These are phyloP conservation scores for Heterobasidion parviporum DNA, from an alignment of 1,284 basidiomycete genomes.

Conservation along the genomic window DNA sequence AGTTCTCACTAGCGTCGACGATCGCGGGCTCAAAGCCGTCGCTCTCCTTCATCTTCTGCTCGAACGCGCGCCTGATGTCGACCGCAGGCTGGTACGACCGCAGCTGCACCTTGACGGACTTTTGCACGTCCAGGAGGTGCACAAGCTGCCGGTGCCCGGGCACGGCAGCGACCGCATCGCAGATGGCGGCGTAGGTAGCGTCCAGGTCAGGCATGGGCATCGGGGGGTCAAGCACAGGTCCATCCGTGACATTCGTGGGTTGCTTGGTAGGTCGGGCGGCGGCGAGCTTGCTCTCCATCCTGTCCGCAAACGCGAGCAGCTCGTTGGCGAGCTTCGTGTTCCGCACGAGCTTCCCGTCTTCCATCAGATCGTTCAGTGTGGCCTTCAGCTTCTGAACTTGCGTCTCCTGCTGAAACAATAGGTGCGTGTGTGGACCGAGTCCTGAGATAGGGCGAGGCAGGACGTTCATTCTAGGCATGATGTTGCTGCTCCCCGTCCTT, in stretches of 20 bases:
- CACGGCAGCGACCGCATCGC: slow-evolving; percentile 14
- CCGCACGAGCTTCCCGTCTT: slow-evolving; percentile 23
- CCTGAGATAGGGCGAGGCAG: slow-evolving; percentile 4
- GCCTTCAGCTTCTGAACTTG: slow-evolving; percentile 25
- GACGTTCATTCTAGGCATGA: slow-evolving; percentile 6
- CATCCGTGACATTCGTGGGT: slow-evolving; percentile 5
- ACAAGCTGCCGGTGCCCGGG: slow-evolving; percentile 25
- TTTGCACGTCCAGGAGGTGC: slow-evolving; percentile 37
- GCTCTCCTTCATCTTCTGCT: not conserved
- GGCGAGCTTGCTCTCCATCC: slow-evolving; percentile 20
- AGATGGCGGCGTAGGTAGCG: slow-evolving; percentile 18
- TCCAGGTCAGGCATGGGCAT: not conserved
- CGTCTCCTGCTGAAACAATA: slow-evolving; percentile 4
- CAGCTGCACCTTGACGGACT: slow-evolving; percentile 25
- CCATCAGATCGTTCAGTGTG: slow-evolving; percentile 24
- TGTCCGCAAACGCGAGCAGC: slow-evolving; percentile 23
- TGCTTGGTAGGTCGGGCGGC: slow-evolving; percentile 13
- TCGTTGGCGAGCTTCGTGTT: slow-evolving; percentile 25
- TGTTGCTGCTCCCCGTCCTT: slow-evolving; percentile 7
- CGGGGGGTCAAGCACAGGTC: slow-evolving; percentile 3
- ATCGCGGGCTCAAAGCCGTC: not conserved
- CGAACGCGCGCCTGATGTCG: not conserved
- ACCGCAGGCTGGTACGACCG: not conserved
- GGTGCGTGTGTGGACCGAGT: too few species aligned
- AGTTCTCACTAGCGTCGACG: not conserved